A percentile compares a stretch with the other conserved stretches of the same genome.
phyloP scores from a whole-genome alignment of 805 yeast genomes.

The Candida rishiriensis region DNA sequence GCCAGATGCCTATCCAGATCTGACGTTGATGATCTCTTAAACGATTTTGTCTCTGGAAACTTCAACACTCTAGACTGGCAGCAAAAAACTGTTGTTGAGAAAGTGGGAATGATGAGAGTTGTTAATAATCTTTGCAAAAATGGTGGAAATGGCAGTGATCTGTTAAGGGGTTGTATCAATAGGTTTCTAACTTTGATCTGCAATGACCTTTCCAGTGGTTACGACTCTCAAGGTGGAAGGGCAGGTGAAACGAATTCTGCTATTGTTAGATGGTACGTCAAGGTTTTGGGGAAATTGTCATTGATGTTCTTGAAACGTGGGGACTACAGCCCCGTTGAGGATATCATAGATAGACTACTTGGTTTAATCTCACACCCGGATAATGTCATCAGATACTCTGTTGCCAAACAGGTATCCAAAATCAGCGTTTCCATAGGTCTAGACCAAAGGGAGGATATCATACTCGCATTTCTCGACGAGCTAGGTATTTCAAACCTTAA shows the following conservation, averaged over 20 bases:
- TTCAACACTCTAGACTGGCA: slow-evolving; percentile 19
- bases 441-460: slow-evolving; percentile 39
- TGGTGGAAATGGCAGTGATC: not conserved
- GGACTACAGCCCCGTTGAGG: slow-evolving; percentile 39
- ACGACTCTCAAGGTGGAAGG: no score
- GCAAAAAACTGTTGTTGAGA: slow-evolving; percentile 6
- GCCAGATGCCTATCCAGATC: slow-evolving; percentile 50
- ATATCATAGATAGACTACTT: slow-evolving; percentile 45
- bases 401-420: slow-evolving; percentile 63
- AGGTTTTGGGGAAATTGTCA: slow-evolving; percentile 39
- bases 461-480: slow-evolving; percentile 29
- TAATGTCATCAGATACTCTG: slow-evolving; percentile 54
- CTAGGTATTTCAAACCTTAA: slow-evolving; percentile 25
- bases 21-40: slow-evolving; percentile 32
- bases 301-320: slow-evolving; percentile 17
- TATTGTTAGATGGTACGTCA: slow-evolving; percentile 21
- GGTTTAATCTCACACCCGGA: slow-evolving; percentile 42
- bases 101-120: slow-evolving; percentile 17
- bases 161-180: slow-evolving; percentile 3
- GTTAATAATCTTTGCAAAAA: slow-evolving; percentile 23
- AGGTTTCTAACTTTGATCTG: slow-evolving; percentile 15
- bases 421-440: slow-evolving; percentile 32
- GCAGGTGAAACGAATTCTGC: slow-evolving; percentile 1
- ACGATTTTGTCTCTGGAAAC: slow-evolving; percentile 21
- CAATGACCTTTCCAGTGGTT: slow-evolving; percentile 9